A percentile compares a stretch with the other conserved stretches of the same genome.
Evolutionary conservation across 805 yeast genomes (phyloP).

Genomic region (Yarrowia divulgata): DNA sequence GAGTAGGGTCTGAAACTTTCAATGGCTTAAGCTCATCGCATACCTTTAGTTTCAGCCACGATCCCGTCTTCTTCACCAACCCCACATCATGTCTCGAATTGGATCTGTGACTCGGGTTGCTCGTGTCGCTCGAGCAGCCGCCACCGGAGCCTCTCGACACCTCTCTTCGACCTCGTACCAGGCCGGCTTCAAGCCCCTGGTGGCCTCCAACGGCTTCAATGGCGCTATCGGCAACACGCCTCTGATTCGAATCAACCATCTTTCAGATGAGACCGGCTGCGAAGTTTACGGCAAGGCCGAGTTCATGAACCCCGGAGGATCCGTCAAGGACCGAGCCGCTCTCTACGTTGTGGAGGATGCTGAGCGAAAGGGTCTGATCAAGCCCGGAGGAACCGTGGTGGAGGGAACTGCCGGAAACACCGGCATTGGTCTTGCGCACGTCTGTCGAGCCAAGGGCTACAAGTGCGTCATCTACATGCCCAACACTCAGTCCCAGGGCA

Average conservation of each 20-base stretch:
- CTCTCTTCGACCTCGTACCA: slow-evolving; percentile 32
- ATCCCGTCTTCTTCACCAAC: not conserved
- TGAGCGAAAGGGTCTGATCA: slow-evolving; percentile 62
- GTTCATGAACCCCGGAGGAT: slow-evolving; percentile 92
- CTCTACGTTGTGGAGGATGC: slow-evolving; percentile 79
- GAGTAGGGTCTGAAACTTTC: not conserved
- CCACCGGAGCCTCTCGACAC: slow-evolving; percentile 3
- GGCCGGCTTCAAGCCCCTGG: slow-evolving; percentile 30
- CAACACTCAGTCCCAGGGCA: slow-evolving; percentile 81
- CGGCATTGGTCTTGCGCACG: slow-evolving; percentile 87
- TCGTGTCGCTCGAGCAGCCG: slow-evolving; percentile 6
- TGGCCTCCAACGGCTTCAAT: slow-evolving; percentile 61
- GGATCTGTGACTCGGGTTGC: slow-evolving; percentile 16
- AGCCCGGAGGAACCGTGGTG: slow-evolving; percentile 83
- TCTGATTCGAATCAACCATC: slow-evolving; percentile 63
- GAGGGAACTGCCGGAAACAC: slow-evolving; percentile 97
- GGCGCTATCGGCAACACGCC: slow-evolving; percentile 97
- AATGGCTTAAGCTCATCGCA: not conserved
- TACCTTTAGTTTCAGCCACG: slow-evolving; percentile 9
- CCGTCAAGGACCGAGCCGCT: slow-evolving; percentile 92
- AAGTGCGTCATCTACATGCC: slow-evolving; percentile 90
- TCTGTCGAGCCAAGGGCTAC: slow-evolving; percentile 82
- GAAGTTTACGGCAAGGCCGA: slow-evolving; percentile 90
- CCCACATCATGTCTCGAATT: slow-evolving; percentile 35
- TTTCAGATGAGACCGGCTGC: slow-evolving; percentile 67